These are phyloP conservation scores for Usnea hakonensis DNA, from an alignment of 495 filamentous ascomycete species.

Conservation along the genomic window DNA sequence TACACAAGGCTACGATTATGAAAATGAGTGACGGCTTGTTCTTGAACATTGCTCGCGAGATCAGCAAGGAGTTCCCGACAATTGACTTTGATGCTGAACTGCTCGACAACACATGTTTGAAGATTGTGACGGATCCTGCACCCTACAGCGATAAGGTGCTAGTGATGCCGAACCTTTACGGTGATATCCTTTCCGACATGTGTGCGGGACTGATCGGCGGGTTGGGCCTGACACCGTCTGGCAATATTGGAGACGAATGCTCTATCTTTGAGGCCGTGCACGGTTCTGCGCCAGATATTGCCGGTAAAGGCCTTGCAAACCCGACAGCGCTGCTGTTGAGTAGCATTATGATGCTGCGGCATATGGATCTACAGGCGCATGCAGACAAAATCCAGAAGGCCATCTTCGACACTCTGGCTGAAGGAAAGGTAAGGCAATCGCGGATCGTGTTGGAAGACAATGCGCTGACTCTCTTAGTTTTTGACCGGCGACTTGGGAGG, in stretches of 20 bases:
- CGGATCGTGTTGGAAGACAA: neutral
- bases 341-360: slow-evolving; percentile 98
- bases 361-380: slow-evolving; percentile 85
- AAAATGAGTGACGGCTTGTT: slow-evolving; percentile 99
- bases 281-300: slow-evolving; percentile 95
- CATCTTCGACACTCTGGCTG: slow-evolving; percentile 85
- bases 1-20: slow-evolving; percentile 99
- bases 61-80: slow-evolving; percentile 88
- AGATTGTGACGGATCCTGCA: slow-evolving; percentile 88
- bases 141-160: slow-evolving; percentile 99
- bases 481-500: slow-evolving; percentile 94
- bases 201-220: slow-evolving; percentile 97
- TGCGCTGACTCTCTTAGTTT: slow-evolving; percentile 33
- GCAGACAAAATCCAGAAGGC: slow-evolving; percentile 86
- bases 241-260: slow-evolving; percentile 98
- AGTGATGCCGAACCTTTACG: slow-evolving; percentile 99
- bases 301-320: slow-evolving; percentile 90
- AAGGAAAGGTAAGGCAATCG: slow-evolving; percentile 66
- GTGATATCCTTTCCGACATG: slow-evolving; percentile 99
- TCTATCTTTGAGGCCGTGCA: slow-evolving; percentile 99
- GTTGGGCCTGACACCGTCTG: slow-evolving; percentile 91
- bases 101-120: slow-evolving; percentile 96
- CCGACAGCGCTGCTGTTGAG: slow-evolving; percentile 85
- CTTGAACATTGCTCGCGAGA: slow-evolving; percentile 70
- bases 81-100: slow-evolving; percentile 95